Percentiles rank a stretch among this genome's conserved stretches.
phyloP scores from a whole-genome alignment of 139 green algal species.

The Spirogloea muscicola region DNA sequence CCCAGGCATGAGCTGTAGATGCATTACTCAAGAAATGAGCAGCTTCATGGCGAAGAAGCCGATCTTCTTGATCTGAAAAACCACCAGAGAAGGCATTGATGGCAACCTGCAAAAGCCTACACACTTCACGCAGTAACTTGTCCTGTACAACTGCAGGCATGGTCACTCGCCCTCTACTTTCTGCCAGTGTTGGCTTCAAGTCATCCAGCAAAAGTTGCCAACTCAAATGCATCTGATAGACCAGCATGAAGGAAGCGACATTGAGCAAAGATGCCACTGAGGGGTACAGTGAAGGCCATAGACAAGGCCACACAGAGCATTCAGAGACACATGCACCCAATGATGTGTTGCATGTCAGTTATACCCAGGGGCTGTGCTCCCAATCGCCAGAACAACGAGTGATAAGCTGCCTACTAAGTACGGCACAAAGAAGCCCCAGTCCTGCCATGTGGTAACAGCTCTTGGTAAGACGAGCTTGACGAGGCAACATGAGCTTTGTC shows the following conservation, averaged over 20 bases:
- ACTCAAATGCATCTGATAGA: no score
- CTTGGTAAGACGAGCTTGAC: not conserved
- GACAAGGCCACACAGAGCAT: no score
- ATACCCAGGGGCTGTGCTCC: constrained; percentile 81
- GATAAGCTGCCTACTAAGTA: constrained; percentile 82
- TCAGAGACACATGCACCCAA: no score
- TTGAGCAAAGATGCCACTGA: no score
- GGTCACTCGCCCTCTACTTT: no score
- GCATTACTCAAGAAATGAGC: constrained; percentile 78
- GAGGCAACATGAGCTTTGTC: not conserved
- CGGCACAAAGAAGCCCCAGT: constrained; percentile 88
- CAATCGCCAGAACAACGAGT: constrained; percentile 80
- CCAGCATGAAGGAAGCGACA: no score
- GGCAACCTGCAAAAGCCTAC: constrained; percentile 34
- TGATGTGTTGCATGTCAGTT: no score
- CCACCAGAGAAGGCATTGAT: constrained; percentile 31
- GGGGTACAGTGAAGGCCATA: no score
- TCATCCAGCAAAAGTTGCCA: no score
- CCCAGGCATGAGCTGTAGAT: no score
- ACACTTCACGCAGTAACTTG: not conserved
- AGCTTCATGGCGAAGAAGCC: constrained; percentile 83
- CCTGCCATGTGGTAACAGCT: constrained; percentile 42
- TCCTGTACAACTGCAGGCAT: not conserved
- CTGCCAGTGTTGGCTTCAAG: no score
- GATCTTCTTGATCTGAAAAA: constrained; percentile 83